phyloP scores from a whole-genome alignment of 2,329 filamentous ascomycete genomes.

The Rachicladosporium sp. region DNA sequence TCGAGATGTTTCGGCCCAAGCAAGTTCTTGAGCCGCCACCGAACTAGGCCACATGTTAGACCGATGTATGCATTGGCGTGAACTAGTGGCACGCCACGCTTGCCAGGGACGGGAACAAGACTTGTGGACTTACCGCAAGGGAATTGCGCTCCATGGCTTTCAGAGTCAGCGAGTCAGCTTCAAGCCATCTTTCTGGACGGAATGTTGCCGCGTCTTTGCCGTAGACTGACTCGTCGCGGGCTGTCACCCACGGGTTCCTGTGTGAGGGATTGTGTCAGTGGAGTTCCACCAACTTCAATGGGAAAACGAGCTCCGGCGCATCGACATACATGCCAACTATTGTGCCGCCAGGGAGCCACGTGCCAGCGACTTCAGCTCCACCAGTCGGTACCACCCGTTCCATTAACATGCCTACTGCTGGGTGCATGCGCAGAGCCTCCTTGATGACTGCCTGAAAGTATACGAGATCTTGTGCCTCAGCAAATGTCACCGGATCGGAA shows the following conservation, averaged over 20 bases:
- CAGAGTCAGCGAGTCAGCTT: constrained; percentile 9
- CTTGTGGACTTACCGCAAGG: constrained; percentile 4
- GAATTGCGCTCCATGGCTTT: constrained; percentile 9
- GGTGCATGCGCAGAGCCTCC: constrained; percentile 18
- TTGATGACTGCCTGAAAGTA: constrained; percentile 23
- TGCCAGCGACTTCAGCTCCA: constrained; percentile 6
- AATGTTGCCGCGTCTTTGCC: constrained; percentile 21
- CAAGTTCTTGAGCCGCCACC: constrained; percentile 24
- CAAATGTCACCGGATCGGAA: constrained; percentile 13
- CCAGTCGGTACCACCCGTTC: constrained; percentile 30
- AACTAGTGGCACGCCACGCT: no score
- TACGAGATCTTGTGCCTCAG: constrained; percentile 17
- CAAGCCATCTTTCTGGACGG: constrained; percentile 35
- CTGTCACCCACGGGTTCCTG: constrained; percentile 31
- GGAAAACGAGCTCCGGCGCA: no score
- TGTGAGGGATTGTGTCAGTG: no score
- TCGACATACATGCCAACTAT: constrained; percentile 25
- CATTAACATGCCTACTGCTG: constrained; percentile 29
- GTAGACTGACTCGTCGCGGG: constrained; percentile 29
- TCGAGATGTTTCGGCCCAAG: constrained; percentile 20
- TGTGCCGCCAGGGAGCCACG: constrained; percentile 27
- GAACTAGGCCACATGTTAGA: constrained; percentile 12
- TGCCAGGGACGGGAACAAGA: no score
- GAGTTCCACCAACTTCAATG: no score
- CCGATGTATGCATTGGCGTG: no score